Conservation (phyloP, 305 asterid species). For the Rubia peregrina region DNA sequence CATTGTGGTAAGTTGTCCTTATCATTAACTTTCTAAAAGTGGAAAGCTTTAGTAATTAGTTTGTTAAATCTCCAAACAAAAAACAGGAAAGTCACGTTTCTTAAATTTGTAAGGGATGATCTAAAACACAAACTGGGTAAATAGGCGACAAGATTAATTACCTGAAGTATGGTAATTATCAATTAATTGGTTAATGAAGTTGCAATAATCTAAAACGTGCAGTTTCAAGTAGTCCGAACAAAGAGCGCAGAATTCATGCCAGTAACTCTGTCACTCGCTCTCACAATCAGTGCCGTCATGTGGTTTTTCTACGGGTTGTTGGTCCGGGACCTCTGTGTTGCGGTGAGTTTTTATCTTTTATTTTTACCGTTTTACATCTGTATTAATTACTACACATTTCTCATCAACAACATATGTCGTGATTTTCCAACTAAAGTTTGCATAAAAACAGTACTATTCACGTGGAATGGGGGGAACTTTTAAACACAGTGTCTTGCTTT, state of each 20-base stretch:
- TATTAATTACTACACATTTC: not conserved
- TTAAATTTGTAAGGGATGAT: not conserved
- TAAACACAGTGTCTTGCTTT: not conserved
- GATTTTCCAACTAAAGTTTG: not conserved
- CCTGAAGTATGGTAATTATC: not conserved
- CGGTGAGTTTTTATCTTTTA: conserved; percentile 35
- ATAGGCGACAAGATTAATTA: not conserved
- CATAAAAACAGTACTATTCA: no score
- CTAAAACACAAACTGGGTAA: not conserved
- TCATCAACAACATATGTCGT: not conserved
- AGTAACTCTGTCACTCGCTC: conserved; percentile 50
- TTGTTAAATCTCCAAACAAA: no score
- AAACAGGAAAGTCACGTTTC: no score
- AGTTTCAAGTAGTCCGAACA: conserved; percentile 67
- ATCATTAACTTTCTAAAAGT: not conserved
- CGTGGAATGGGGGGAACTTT: not conserved
- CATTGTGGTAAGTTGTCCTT: conserved; percentile 41
- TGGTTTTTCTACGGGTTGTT: conserved; percentile 65
- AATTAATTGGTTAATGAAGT: not conserved
- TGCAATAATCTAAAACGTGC: not conserved
- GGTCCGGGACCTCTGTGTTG: conserved; percentile 45
- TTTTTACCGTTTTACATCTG: not conserved
- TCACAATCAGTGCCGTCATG: conserved; percentile 61
- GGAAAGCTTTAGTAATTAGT: not conserved
- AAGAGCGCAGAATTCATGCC: conserved; percentile 78